Conservation (phyloP, 2,329 filamentous ascomycete species). For the Escovopsis sp. region DNA sequence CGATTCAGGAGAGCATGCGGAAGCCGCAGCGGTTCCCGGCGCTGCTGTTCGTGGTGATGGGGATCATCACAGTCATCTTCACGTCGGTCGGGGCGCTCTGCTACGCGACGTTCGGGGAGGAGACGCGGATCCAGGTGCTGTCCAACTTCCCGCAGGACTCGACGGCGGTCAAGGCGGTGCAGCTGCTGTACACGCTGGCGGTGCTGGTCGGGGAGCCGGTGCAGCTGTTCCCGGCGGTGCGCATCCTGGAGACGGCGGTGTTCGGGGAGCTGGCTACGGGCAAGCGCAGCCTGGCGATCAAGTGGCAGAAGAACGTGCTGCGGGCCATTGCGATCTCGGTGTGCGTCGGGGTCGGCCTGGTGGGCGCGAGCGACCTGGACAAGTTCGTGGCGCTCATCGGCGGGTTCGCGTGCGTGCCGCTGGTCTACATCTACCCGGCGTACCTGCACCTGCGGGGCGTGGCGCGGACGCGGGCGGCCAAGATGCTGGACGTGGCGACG, state of each 20-base stretch:
- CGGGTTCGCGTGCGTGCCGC: slow-evolving; percentile 56
- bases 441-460: slow-evolving; percentile 54
- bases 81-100: slow-evolving; percentile 57
- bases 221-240: slow-evolving; percentile 57
- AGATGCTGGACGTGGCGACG: slow-evolving; percentile 43
- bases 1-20: slow-evolving; percentile 63
- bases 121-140: slow-evolving; percentile 59
- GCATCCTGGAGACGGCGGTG: slow-evolving; percentile 53
- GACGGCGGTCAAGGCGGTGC: slow-evolving; percentile 59
- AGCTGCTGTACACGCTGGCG: slow-evolving; percentile 58
- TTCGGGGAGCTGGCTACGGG: slow-evolving; percentile 52
- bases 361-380: slow-evolving; percentile 54
- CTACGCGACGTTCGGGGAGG: slow-evolving; percentile 56
- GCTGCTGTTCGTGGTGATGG: slow-evolving; percentile 54
- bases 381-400: slow-evolving; percentile 63
- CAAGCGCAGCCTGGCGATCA: slow-evolving; percentile 46
- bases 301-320: slow-evolving; percentile 64
- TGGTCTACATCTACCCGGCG: slow-evolving; percentile 65
- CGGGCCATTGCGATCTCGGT: slow-evolving; percentile 39
- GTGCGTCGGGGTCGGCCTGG: slow-evolving; percentile 45
- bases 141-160: slow-evolving; percentile 59
- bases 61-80: slow-evolving; percentile 58
- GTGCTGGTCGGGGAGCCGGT: slow-evolving; percentile 61
- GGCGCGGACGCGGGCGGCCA: slow-evolving; percentile 39
- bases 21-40: slow-evolving; percentile 50